phyloP scores from a whole-genome alignment of 129 eudicot species.

The Apium graveolens region DNA sequence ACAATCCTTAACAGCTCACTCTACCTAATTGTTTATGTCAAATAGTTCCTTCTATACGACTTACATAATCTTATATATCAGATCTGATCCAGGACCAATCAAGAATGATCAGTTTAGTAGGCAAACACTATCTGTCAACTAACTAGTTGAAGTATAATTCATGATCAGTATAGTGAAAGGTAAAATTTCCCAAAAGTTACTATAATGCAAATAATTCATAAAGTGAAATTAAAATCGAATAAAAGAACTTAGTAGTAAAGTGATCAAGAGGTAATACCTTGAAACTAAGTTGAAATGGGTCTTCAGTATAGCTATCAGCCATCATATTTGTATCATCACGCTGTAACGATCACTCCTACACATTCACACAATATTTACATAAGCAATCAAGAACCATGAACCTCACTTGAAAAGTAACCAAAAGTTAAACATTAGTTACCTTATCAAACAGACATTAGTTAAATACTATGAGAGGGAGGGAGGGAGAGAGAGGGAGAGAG shows the following conservation, averaged over 20 bases:
- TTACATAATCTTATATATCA: background rate
- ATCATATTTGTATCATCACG: slow-evolving; percentile 12
- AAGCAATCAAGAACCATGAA: slow-evolving; percentile 13
- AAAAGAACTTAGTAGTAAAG: slow-evolving; percentile 7
- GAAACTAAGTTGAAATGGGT: slow-evolving; percentile 44
- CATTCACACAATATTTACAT: background rate
- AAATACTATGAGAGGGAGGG: background rate
- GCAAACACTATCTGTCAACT: background rate
- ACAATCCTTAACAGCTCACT: background rate
- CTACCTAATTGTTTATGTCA: background rate
- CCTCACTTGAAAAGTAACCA: background rate
- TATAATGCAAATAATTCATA: slow-evolving; percentile 1
- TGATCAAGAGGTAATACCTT: slow-evolving; percentile 31
- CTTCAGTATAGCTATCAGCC: slow-evolving; percentile 63
- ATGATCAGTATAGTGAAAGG: slow-evolving; percentile 1
- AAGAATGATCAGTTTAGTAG: background rate
- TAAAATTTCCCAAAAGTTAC: background rate
- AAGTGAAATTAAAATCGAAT: slow-evolving; percentile 3
- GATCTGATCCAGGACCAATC: slow-evolving; percentile 1
- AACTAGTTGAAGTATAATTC: background rate
- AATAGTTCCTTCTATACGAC: background rate
- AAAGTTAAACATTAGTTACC: background rate
- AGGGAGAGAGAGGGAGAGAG: background rate
- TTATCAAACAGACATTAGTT: background rate
- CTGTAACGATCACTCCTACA: slow-evolving; percentile 12